Evolutionary conservation across 768 basidiomycete genomes (phyloP).

Genomic region (Tulasnella sp.): DNA sequence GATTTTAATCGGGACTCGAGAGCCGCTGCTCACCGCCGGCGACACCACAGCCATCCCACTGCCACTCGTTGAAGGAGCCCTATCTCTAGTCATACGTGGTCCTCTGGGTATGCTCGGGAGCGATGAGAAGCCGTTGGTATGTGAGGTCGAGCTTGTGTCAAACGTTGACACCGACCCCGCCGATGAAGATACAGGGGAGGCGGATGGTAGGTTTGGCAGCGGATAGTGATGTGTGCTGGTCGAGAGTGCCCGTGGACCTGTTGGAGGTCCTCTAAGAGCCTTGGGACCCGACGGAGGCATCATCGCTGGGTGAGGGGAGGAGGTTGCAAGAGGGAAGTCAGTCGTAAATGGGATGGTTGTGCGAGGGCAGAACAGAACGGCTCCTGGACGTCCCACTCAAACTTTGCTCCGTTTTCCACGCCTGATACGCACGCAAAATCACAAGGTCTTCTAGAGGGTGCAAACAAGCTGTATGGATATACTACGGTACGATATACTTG

Average conservation of each 20-base stretch:
- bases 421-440: too few relatives aligned
- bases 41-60: background rate
- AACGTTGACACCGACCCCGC: slow-evolving; percentile 26
- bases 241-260: slow-evolving; percentile 3
- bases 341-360: background rate
- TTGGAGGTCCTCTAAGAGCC: slow-evolving; percentile 6
- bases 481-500: too few relatives aligned
- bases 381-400: too few relatives aligned
- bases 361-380: too few relatives aligned
- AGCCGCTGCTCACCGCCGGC: background rate
- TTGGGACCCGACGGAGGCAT: slow-evolving; percentile 10
- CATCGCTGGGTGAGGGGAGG: too few relatives aligned
- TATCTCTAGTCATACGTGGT: background rate
- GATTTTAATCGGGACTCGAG: slow-evolving; percentile 8
- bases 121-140: slow-evolving; percentile 21
- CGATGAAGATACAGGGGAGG: too few relatives aligned
- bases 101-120: slow-evolving; percentile 23
- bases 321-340: background rate
- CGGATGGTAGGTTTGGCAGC: slow-evolving; percentile 18
- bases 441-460: too few relatives aligned
- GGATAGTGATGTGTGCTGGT: background rate
- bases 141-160: slow-evolving; percentile 24
- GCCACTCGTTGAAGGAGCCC: slow-evolving; percentile 17
- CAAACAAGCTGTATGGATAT: too few relatives aligned
- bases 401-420: too few relatives aligned